Evolutionary conservation across 805 yeast species (phyloP).

Genomic region (Pichia rugopelliculosa): DNA sequence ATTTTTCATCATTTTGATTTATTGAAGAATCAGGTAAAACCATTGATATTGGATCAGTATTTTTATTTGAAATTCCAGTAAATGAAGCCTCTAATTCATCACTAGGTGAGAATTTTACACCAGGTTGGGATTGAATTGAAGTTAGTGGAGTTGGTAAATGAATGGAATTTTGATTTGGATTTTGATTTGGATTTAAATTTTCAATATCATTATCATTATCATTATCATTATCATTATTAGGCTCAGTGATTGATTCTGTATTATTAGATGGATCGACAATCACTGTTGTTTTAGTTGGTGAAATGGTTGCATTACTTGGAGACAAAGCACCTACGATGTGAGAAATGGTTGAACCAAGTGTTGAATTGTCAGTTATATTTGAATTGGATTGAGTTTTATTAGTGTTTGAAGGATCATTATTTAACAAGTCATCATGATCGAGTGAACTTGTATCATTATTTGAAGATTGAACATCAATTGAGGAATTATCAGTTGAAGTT

Average conservation of each 20-base stretch:
- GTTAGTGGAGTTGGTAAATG: slow-evolving; percentile 8
- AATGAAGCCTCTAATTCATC: slow-evolving; percentile 34
- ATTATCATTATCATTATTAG: not conserved
- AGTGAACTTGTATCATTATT: not conserved
- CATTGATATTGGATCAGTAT: slow-evolving; percentile 10
- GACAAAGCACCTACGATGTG: slow-evolving; percentile 7
- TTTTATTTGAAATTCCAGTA: slow-evolving; percentile 29
- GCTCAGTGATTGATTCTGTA: not conserved
- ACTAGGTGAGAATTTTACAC: slow-evolving; percentile 25
- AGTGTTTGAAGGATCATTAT: not conserved
- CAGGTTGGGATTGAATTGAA: slow-evolving; percentile 17
- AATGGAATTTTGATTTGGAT: not conserved
- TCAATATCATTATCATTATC: not conserved
- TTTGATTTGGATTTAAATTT: not conserved
- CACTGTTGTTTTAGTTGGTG: slow-evolving; percentile 5
- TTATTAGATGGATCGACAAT: not conserved
- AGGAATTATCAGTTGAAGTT: not conserved
- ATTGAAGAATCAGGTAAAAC: slow-evolving; percentile 5
- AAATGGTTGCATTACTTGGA: slow-evolving; percentile 4
- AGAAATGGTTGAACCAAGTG: slow-evolving; percentile 5
- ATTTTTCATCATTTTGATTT: not conserved
- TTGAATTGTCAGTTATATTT: not conserved
- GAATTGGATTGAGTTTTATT: not conserved
- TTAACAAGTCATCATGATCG: no score
- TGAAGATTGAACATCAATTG: not conserved